Evolutionary conservation across 73 alveolate genomes (phyloP), one percentile per base, ranked within the genome.

Genomic region (Paramecium sonneborni): DNA sequence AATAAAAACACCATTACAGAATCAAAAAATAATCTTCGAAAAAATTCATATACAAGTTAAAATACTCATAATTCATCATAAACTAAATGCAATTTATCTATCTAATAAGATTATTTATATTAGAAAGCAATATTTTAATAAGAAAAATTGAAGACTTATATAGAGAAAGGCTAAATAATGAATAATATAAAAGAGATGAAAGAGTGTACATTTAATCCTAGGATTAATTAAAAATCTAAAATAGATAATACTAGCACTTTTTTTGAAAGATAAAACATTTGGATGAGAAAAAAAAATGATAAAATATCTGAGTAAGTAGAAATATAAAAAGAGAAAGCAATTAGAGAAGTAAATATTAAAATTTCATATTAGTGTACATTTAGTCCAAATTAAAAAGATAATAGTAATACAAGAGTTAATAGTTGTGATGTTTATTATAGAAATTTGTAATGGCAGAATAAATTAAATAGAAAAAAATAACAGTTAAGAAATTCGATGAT

Each of bases 261-360:
- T 32, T 62, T 62, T 26, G 39, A 26, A 23, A 12, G 84, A 62
- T 12, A 30, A 62, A 32, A 62, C 6, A 14, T 20, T 0, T 62
- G 84, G 84, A 62, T 62, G 46, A 62, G 84, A 26, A 62, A 62
- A 21, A 62, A 62, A 26, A 62, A 62, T 62, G 84, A 62, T 62
- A 62, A 62, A 32, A 62, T 62, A 62, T 21, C 44, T 26, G 38
- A 26, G 44, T 62, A 62, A 32, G 24, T 30, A 62, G 39, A 62
- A 62, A 62, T 30, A 20, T 26, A 30, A 62, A 62, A 62, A 62
- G 46, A 62, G 18, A 26, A 62, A 62, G 43, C 44, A 12, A 62
- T 26, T 12, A 28, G 24, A 62, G 84, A 62, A 62, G 84, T 62
- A 62, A 62, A 30, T 12, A 26, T 30, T 30, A 24, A 26, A n/a